Base-by-base conservation (phyloP, 805 yeast species). In the Saccharomycopsis babjevae region DNA sequence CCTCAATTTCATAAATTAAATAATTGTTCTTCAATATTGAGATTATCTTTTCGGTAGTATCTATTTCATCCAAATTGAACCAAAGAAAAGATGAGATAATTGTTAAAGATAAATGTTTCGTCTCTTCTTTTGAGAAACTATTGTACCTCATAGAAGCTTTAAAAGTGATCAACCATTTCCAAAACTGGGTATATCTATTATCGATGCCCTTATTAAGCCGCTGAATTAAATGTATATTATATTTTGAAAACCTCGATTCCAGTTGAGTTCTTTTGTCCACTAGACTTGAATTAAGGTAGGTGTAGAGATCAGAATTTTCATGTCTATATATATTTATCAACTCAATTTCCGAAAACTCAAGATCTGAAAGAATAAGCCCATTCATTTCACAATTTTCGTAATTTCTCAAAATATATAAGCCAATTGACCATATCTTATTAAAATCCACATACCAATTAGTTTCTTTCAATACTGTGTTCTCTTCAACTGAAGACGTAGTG, bases 161-260 rank as follows among this genome's bases (percentile, higher is more conserved):
- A 39, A 62, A 62, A 15, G 50, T 60, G 25, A 57, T 58, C 18
- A 62, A 30, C 65, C 65, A 62, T 38, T 58, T 58, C 20, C 54
- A 50, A 30, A 62, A 62, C 50, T 57, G 55, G 39, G 50, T 42
- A 7, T 57, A 52, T 50, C 20, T 57, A 42, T 46, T 58, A 15
- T 58, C 56, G 20, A 30, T 57, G 3, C 18, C 54, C 50, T 18
- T 15, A 18, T 18, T 34, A 32, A 57, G 46, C 36, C 18, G 43
- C 30, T 38, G 34, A 46, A 25, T 39, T 16, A 57, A 32, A 50
- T 36, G 40, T 4, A 38, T 39, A 34, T 22, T 28, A 15, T 25
- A 50, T 25, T 16, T 20, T 42, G 20, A 42, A 43, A 22, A 28
- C 5, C 5, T 43, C 15, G 59, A 57, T 25, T 28, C 32, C 32